A percentile compares a stretch with the other conserved stretches of the same genome.
phyloP scores from a whole-genome alignment of 768 basidiomycete genomes.

The Mycena floridula region DNA sequence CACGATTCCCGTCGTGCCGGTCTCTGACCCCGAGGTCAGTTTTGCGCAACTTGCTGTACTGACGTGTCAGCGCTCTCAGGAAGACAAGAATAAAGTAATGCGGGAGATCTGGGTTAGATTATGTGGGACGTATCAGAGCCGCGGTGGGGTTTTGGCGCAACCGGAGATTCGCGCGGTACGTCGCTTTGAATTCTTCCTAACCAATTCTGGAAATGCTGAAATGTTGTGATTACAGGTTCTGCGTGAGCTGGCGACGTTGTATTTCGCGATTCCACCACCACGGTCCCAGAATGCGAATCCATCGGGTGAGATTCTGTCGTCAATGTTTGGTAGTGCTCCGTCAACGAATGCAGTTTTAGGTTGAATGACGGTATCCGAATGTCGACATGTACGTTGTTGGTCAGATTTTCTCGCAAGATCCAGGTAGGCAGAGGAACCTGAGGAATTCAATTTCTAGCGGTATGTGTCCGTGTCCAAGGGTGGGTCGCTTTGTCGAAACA shows the following conservation, averaged over 20 bases:
- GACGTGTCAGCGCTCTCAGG: constrained; percentile 83
- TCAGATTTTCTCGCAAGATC: too few species aligned
- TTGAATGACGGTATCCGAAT: too few species aligned
- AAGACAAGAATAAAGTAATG: constrained; percentile 69
- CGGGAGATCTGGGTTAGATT: constrained; percentile 82
- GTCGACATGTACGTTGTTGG: too few species aligned
- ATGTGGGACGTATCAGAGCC: constrained; percentile 77
- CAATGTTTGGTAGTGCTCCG: constrained; percentile 73
- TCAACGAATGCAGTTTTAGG: background rate
- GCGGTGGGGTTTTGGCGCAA: constrained; percentile 53
- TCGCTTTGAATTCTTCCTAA: constrained; percentile 6
- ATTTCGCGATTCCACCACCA: constrained; percentile 85
- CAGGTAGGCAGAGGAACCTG: too few species aligned
- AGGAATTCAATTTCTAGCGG: too few species aligned
- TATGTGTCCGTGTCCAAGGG: too few species aligned
- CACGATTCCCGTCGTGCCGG: constrained; percentile 50
- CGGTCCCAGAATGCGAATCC: constrained; percentile 69
- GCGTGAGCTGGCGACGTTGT: constrained; percentile 59
- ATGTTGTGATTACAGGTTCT: constrained; percentile 43
- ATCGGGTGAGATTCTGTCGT: constrained; percentile 83
- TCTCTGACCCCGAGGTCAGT: constrained; percentile 77
- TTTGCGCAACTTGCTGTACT: constrained; percentile 86
- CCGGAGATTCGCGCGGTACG: constrained; percentile 61
- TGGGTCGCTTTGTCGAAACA: too few species aligned
- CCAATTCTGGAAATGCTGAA: background rate